A percentile compares a stretch with the other conserved stretches of the same genome.
phyloP scores from a whole-genome alignment of 352 stramenopile genomes.

The Globisporangium camurandrum region DNA sequence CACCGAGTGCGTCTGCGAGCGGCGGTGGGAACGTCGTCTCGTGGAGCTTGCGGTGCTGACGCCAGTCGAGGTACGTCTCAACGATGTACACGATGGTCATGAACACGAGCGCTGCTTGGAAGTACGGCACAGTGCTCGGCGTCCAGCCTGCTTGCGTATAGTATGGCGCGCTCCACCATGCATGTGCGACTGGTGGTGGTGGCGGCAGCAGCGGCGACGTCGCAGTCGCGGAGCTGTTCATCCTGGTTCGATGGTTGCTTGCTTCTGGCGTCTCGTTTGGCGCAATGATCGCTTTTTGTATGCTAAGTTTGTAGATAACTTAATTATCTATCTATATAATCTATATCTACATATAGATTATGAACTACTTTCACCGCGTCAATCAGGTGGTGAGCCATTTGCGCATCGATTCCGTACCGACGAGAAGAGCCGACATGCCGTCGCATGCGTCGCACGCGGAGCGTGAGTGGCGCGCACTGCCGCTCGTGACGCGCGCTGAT shows the following conservation, averaged over 20 bases:
- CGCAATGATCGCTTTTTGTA: too few species aligned
- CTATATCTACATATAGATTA: too few species aligned
- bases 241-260: too few species aligned
- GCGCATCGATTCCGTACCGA: too few species aligned
- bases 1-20: constrained; percentile 45
- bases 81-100: constrained; percentile 87
- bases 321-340: too few species aligned
- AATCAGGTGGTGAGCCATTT: too few species aligned
- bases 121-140: constrained; percentile 50
- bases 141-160: constrained; percentile 56
- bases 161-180: constrained; percentile 43
- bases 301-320: too few species aligned
- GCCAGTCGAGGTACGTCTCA: constrained; percentile 89
- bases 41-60: constrained; percentile 88
- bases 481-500: constrained; percentile 21
- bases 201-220: background rate
- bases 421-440: constrained; percentile 8
- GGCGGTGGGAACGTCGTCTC: constrained; percentile 57
- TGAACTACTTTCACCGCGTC: too few species aligned
- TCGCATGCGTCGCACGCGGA: constrained; percentile 3
- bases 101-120: constrained; percentile 78
- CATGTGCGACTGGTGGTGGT: background rate
- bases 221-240: too few species aligned
- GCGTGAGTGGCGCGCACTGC: constrained; percentile 30
- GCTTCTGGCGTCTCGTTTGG: too few species aligned